Evolutionary conservation across 371 early-diverging fungal species (phyloP).

Genomic region (Nosema muscidifuracis): DNA sequence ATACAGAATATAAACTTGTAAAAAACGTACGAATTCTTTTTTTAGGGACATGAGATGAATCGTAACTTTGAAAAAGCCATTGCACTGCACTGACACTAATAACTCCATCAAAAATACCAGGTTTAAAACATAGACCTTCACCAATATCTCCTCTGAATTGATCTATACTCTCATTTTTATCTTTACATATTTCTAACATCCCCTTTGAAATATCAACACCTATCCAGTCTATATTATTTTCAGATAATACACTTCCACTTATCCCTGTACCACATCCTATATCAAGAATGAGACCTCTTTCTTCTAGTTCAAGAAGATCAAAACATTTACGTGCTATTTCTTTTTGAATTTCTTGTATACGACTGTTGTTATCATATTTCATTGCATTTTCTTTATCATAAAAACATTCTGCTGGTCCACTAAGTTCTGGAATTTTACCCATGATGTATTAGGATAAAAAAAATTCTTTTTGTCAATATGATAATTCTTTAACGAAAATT

Average conservation of each 20-base stretch:
- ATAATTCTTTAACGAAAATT: no score
- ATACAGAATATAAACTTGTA: conserved; percentile 74
- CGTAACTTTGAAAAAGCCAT: conserved; percentile 96
- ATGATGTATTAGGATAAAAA: no score
- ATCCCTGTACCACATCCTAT: conserved; percentile 92
- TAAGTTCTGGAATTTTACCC: conserved; percentile 46
- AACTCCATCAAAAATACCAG: conserved; percentile 91
- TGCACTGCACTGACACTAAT: conserved; percentile 94
- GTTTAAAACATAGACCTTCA: conserved; percentile 81
- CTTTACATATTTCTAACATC: conserved; percentile 68
- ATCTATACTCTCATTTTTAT: conserved; percentile 23
- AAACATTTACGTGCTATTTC: conserved; percentile 56
- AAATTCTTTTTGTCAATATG: no score
- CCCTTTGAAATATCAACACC: conserved; percentile 85
- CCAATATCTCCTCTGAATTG: conserved; percentile 76
- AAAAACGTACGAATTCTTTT: conserved; percentile 80
- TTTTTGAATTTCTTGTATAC: conserved; percentile 58
- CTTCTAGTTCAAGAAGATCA: conserved; percentile 52
- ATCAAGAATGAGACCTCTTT: conserved; percentile 69
- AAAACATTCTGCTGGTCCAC: conserved; percentile 54
- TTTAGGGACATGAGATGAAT: conserved; percentile 71
- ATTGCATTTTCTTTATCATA: conserved; percentile 54
- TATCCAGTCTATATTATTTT: conserved; percentile 83
- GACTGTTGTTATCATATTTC: conserved; percentile 59
- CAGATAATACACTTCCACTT: conserved; percentile 82